phyloP scores from a whole-genome alignment of 192 early-diverging fungal species.

The Helicostylum pulchrum region DNA sequence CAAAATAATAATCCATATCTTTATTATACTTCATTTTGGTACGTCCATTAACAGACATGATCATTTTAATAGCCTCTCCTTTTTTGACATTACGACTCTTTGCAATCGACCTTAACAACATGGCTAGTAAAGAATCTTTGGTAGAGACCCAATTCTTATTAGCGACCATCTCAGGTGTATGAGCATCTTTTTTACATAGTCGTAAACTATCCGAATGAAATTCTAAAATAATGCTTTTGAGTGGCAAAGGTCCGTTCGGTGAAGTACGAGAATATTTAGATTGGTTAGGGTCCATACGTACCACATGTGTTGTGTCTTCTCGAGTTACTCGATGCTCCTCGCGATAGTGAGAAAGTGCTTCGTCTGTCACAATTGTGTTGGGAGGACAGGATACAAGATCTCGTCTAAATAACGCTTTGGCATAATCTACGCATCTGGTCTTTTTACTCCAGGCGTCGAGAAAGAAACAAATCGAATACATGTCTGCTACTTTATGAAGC shows the following conservation, averaged over 20 bases:
- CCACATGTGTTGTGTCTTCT: background rate
- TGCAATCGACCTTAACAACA: conserved; percentile 22
- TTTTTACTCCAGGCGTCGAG: conserved; percentile 30
- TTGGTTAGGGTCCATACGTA: conserved; percentile 22
- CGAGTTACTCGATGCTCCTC: conserved; percentile 19
- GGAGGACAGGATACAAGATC: conserved; percentile 2
- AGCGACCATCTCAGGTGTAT: conserved; percentile 14
- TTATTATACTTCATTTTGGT: conserved; percentile 14
- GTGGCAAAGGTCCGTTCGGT: conserved; percentile 15
- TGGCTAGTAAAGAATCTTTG: conserved; percentile 26
- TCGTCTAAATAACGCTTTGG: conserved; percentile 6
- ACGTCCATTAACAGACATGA: conserved; percentile 22
- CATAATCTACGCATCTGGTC: background rate
- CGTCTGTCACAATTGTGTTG: conserved; percentile 16
- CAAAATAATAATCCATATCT: conserved; percentile 29
- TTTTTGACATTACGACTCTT: conserved; percentile 1
- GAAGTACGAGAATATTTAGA: conserved; percentile 15
- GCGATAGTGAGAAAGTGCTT: conserved; percentile 21
- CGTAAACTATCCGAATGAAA: conserved; percentile 18
- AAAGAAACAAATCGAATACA: conserved; percentile 22
- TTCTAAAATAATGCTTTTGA: conserved; percentile 26
- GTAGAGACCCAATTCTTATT: conserved; percentile 12
- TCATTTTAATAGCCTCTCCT: conserved; percentile 11
- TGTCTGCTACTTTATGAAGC: conserved; percentile 30
- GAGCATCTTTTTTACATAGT: conserved; percentile 22